Evolutionary conservation across 805 yeast genomes (phyloP), one percentile per base, ranked within the genome.

Genomic region (Candida ortonii): DNA sequence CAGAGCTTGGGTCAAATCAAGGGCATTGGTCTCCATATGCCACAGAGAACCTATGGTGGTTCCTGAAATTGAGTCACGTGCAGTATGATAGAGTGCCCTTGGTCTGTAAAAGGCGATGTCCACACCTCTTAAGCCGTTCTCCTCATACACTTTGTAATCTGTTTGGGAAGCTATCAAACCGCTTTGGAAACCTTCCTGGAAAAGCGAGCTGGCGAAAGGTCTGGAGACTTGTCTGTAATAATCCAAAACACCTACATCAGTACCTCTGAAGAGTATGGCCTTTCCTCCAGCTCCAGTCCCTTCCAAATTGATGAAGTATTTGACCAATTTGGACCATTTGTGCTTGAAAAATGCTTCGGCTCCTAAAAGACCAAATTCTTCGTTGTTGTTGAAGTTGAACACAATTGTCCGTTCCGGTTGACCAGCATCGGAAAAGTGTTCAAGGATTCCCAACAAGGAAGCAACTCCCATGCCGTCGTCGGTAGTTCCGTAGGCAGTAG

Each of bases 231-330:
- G 67, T 15, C 67, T 57, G 43, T 73, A 71, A 44, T 76, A 71
- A 40, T 73, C 71, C 2, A 83, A 76, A 9, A 86, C 75, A 1
- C 84, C 84, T 42, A 70, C 70, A 53, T 87, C 94, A 0, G 94
- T 77, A n/a, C 88, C 79, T 57, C 96, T 72, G 57, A 89, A 87
- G 30, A 88, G 62, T 14, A 85, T 68, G 1, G 96, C 84, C 46
- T 82, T 76, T 4, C 93, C 89, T 16, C 96, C 96, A 1, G 93
- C 83, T 3, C 96, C 96, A 0, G 96, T 85, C 12, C 96, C 96
- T 64, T 88, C 97, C 43, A 88, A 63, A 55, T 89, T 89, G 45
- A 88, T 67, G 38, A 89, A 82, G 50, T 72, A 81, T 25, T 64
- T 65, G 2, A 83, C 78, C 11, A 73, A 57, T 24, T 68, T 59